Evolutionary conservation across 2,329 filamentous ascomycete species (phyloP).

Genomic region (Xylariaceae sp.): DNA sequence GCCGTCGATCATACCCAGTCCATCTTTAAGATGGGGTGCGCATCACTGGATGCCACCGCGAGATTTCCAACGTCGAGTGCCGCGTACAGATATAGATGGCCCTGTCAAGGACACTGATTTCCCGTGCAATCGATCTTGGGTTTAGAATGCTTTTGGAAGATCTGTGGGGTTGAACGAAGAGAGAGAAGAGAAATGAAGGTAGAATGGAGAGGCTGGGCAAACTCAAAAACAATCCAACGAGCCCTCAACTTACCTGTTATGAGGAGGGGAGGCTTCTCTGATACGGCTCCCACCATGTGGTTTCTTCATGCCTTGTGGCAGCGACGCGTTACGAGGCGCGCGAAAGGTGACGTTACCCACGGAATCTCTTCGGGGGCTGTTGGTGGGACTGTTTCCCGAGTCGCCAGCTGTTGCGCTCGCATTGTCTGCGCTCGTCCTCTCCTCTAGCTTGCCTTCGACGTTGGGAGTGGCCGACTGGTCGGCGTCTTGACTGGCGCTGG

Average conservation of each 20-base stretch:
- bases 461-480: constrained; percentile 12
- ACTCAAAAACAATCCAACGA: background rate
- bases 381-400: constrained; percentile 33
- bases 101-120: no score
- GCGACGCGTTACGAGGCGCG: constrained; percentile 38
- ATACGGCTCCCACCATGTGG: constrained; percentile 41
- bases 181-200: constrained; percentile 2
- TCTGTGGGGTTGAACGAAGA: no score
- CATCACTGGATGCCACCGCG: no score
- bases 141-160: no score
- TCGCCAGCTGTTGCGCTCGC: constrained; percentile 33
- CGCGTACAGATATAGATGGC: no score
- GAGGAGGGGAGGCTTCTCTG: constrained; percentile 45
- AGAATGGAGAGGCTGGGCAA: background rate
- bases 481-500: constrained; percentile 8
- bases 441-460: constrained; percentile 19
- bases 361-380: constrained; percentile 39
- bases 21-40: no score
- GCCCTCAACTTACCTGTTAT: constrained; percentile 41
- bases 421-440: constrained; percentile 28
- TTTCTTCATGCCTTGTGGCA: constrained; percentile 47
- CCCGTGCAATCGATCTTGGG: no score
- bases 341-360: constrained; percentile 46
- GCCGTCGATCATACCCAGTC: no score
- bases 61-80: no score